These are phyloP conservation scores for Tricholoma terreum DNA, from an alignment of 768 basidiomycete genomes.

Conservation along the genomic window DNA sequence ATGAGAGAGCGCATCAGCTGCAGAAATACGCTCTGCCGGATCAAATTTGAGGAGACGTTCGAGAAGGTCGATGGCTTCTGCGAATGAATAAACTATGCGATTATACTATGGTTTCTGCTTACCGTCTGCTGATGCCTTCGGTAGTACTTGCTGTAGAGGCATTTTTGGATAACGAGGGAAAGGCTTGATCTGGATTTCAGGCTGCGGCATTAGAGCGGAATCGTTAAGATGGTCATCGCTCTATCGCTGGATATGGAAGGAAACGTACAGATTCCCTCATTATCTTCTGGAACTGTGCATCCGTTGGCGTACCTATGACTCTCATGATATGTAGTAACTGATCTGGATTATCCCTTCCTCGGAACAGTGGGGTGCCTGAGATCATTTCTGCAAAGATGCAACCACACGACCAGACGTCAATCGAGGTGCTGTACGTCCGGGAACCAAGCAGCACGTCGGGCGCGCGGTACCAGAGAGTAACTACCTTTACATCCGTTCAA, in stretches of 20 bases:
- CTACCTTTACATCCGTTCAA: constrained; percentile 56
- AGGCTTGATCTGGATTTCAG: constrained; percentile 79
- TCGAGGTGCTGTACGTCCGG: constrained; percentile 95
- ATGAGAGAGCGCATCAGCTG: constrained; percentile 87
- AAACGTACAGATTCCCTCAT: constrained; percentile 78
- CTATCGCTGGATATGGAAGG: neutral
- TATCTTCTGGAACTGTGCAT: constrained; percentile 85
- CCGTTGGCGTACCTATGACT: constrained; percentile 92
- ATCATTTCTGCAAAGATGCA: constrained; percentile 99
- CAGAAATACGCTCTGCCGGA: constrained; percentile 86
- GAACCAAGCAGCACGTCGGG: constrained; percentile 97
- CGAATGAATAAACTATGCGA: neutral
- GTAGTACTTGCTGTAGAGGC: constrained; percentile 74
- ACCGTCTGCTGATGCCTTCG: constrained; percentile 87
- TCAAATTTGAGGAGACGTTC: constrained; percentile 96
- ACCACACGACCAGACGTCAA: constrained; percentile 98
- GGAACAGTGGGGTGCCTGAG: constrained; percentile 92
- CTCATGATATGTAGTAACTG: constrained; percentile 98
- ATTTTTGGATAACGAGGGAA: constrained; percentile 88
- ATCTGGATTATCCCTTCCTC: constrained; percentile 95
- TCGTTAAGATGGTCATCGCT: neutral
- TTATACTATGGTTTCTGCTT: constrained; percentile 2
- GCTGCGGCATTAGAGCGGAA: constrained; percentile 39
- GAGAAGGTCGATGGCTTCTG: constrained; percentile 85
- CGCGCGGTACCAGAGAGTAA: constrained; percentile 98